Evolutionary conservation across 805 yeast genomes (phyloP).

Genomic region (Pichia manshurica): DNA sequence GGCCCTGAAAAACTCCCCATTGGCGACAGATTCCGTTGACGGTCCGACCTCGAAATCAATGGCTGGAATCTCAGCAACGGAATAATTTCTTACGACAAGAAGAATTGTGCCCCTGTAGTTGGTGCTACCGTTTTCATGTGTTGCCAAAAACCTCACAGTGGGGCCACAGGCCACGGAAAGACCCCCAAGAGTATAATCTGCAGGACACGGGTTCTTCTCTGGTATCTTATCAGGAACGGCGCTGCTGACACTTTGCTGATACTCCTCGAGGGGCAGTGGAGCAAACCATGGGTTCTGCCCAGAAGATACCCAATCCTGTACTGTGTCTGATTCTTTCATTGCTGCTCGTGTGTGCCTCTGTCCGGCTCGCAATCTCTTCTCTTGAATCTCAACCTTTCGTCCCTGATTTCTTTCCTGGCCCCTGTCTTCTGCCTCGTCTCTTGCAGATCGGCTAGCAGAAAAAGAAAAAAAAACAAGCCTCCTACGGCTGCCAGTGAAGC

Average conservation of each 20-base stretch:
- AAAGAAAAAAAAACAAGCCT: no score
- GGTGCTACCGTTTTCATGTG: constrained; percentile 42
- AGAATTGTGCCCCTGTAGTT: constrained; percentile 66
- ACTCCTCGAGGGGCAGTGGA: constrained; percentile 25
- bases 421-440: no score
- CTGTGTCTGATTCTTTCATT: no score
- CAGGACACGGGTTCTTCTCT: constrained; percentile 16
- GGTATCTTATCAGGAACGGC: constrained; percentile 19
- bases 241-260: constrained; percentile 18
- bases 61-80: constrained; percentile 3
- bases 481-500: no score
- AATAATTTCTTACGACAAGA: constrained; percentile 49
- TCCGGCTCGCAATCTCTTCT: no score
- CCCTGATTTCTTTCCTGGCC: no score
- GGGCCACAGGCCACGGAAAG: constrained; percentile 72
- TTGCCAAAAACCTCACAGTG: constrained; percentile 58
- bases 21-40: neutral
- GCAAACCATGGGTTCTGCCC: constrained; percentile 23
- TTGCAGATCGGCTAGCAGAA: no score
- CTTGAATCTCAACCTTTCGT: no score
- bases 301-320: no score
- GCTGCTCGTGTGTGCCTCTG: no score
- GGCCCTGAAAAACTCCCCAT: constrained; percentile 29
- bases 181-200: constrained; percentile 23
- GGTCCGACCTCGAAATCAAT: constrained; percentile 34